These are phyloP conservation scores for Eucalyptus pauciflora DNA, from an alignment of 345 rosid species.

Conservation along the genomic window DNA sequence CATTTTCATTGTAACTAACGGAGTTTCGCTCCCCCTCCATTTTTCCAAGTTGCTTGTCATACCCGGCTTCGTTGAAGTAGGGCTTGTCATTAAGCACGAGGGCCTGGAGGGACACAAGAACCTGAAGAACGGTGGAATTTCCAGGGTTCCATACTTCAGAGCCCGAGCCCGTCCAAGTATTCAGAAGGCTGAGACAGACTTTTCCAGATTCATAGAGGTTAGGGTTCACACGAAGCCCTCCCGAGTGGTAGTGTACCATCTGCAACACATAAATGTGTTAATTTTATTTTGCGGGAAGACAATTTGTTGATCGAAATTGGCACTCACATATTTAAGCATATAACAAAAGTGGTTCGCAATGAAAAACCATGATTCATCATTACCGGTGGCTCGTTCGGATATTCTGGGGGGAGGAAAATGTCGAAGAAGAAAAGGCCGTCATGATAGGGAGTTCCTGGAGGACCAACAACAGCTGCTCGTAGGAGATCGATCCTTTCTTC, in stretches of 20 bases:
- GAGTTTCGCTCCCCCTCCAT: conserved; percentile 94
- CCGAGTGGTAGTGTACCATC: conserved; percentile 76
- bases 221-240: conserved; percentile 88
- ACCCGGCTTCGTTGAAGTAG: conserved; percentile 95
- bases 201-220: conserved; percentile 86
- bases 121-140: conserved; percentile 73
- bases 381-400: conserved; percentile 89
- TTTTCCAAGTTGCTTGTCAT: conserved; percentile 71
- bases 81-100: conserved; percentile 98
- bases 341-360: conserved; percentile 3
- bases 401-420: conserved; percentile 70
- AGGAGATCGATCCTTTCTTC: conserved; percentile 89
- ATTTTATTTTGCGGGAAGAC: not conserved
- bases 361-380: not conserved
- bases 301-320: not conserved
- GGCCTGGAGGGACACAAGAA: conserved; percentile 92
- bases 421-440: conserved; percentile 94
- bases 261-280: conserved; percentile 3
- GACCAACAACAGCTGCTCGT: conserved; percentile 76
- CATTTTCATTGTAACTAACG: conserved; percentile 71
- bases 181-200: conserved; percentile 86
- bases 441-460: conserved; percentile 85
- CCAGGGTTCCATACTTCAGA: conserved; percentile 86
- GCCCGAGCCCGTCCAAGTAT: conserved; percentile 87
- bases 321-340: not conserved